These are phyloP conservation scores for Naematelia aurantialba DNA, from an alignment of 768 basidiomycete genomes.

Conservation along the genomic window DNA sequence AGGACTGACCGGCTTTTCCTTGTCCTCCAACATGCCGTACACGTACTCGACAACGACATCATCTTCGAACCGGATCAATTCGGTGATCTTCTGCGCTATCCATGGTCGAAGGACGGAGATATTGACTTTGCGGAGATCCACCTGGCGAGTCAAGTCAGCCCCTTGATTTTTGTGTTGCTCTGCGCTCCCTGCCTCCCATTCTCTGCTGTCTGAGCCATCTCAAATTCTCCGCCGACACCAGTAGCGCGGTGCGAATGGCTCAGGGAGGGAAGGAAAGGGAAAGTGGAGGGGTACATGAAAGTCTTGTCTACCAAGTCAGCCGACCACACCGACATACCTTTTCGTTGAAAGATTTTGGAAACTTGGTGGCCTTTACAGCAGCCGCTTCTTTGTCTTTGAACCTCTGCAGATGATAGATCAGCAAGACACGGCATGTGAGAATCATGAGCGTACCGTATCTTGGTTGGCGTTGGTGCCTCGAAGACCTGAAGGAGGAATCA, in stretches of 20 bases:
- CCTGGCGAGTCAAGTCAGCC: conserved; percentile 54
- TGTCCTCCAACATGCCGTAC: conserved; percentile 87
- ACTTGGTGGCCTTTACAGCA: conserved; percentile 82
- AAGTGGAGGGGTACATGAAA: not conserved
- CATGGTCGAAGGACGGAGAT: conserved; percentile 85
- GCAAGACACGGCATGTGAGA: not conserved
- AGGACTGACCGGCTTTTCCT: conserved; percentile 67
- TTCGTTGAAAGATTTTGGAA: conserved; percentile 81
- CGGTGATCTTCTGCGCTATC: conserved; percentile 79
- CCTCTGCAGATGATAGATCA: conserved; percentile 51
- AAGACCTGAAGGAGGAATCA: conserved; percentile 32
- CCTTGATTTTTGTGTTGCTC: not conserved
- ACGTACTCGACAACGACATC: conserved; percentile 96
- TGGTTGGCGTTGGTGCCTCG: conserved; percentile 43
- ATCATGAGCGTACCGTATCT: conserved; percentile 31
- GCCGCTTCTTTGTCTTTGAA: conserved; percentile 94
- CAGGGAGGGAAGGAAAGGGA: not conserved
- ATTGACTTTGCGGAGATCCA: conserved; percentile 95
- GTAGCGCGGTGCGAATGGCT: not conserved
- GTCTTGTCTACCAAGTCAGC: not conserved
- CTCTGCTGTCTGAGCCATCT: no score
- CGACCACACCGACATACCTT: conserved; percentile 56
- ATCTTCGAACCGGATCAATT: conserved; percentile 89
- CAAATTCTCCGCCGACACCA: no score
- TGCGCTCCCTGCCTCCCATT: no score